A percentile compares a stretch with the other conserved stretches of the same genome.
Conservation (phyloP, 2,329 filamentous ascomycete species). For the Penicillium rolfsii region DNA sequence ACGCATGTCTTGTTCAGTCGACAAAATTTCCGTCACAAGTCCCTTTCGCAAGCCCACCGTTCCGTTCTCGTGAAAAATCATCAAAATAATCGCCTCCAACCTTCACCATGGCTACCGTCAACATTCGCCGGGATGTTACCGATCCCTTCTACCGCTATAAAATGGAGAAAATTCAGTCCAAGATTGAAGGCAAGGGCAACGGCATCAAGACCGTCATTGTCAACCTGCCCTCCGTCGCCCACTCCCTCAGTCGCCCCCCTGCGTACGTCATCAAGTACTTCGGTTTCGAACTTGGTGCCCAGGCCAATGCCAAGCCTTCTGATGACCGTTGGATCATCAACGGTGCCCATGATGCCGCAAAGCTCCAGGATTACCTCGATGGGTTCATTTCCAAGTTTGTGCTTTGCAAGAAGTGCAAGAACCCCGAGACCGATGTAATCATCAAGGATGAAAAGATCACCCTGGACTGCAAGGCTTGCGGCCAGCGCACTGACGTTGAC, state of each 20-base stretch:
- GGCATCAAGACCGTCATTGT: slow-evolving; percentile 99
- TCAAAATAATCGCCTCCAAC: slow-evolving; percentile 35
- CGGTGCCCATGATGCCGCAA: slow-evolving; percentile 89
- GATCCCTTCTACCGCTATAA: slow-evolving; percentile 99
- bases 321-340: slow-evolving; percentile 99
- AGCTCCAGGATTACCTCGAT: slow-evolving; percentile 97
- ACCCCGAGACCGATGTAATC: slow-evolving; percentile 93
- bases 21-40: slow-evolving; percentile 50
- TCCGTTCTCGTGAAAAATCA: slow-evolving; percentile 35
- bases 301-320: slow-evolving; percentile 95
- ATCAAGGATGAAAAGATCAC: slow-evolving; percentile 92
- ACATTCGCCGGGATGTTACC: slow-evolving; percentile 96
- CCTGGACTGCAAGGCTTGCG: slow-evolving; percentile 98
- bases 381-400: slow-evolving; percentile 99
- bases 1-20: slow-evolving; percentile 64
- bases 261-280: slow-evolving; percentile 99
- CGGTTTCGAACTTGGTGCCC: slow-evolving; percentile 96
- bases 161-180: slow-evolving; percentile 98
- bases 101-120: slow-evolving; percentile 92
- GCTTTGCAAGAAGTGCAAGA: slow-evolving; percentile 99
- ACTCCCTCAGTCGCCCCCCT: slow-evolving; percentile 88
- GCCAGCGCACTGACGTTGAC: slow-evolving; percentile 88
- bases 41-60: slow-evolving; percentile 37
- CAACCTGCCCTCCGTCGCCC: slow-evolving; percentile 91
- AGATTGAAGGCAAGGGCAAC: slow-evolving; percentile 99